These are phyloP conservation scores for Bipolaris gigantea DNA, from an alignment of 2,329 filamentous ascomycete genomes.

Conservation along the genomic window DNA sequence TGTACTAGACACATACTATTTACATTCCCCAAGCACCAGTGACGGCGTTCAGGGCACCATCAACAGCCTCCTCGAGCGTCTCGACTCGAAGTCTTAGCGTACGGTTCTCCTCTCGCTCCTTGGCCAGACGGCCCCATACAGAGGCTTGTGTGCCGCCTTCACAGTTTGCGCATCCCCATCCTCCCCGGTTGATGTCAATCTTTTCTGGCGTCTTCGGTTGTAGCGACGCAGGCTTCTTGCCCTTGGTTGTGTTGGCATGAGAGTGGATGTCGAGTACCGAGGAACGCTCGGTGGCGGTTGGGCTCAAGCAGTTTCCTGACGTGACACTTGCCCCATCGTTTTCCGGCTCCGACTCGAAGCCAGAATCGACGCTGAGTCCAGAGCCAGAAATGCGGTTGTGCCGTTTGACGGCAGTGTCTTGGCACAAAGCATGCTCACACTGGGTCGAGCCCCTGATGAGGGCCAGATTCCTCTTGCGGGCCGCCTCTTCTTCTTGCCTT, in stretches of 20 bases:
- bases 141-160: constrained; percentile 44
- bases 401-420: constrained; percentile 21
- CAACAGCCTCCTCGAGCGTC: constrained; percentile 58
- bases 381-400: constrained; percentile 42
- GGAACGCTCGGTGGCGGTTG: constrained; percentile 38
- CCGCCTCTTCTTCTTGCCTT: constrained; percentile 41
- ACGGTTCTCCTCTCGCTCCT: constrained; percentile 59
- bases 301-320: constrained; percentile 44
- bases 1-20: constrained; percentile 8
- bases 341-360: constrained; percentile 62
- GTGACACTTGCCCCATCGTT: constrained; percentile 50
- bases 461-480: constrained; percentile 35
- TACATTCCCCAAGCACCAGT: constrained; percentile 36
- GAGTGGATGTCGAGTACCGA: constrained; percentile 43
- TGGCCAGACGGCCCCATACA: constrained; percentile 57
- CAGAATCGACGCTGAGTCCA: constrained; percentile 55
- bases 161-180: constrained; percentile 41
- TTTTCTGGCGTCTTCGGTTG: constrained; percentile 43
- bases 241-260: constrained; percentile 31
- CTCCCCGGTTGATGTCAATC: constrained; percentile 28
- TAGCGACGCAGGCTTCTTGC: constrained; percentile 36
- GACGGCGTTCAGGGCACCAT: constrained; percentile 60
- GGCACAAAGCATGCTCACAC: constrained; percentile 23
- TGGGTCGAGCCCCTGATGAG: constrained; percentile 28
- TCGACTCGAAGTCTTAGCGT: constrained; percentile 56